Evolutionary conservation across 225 moss, liverwort and hornwort genomes (phyloP).

Genomic region (Marchantia polymorpha): DNA sequence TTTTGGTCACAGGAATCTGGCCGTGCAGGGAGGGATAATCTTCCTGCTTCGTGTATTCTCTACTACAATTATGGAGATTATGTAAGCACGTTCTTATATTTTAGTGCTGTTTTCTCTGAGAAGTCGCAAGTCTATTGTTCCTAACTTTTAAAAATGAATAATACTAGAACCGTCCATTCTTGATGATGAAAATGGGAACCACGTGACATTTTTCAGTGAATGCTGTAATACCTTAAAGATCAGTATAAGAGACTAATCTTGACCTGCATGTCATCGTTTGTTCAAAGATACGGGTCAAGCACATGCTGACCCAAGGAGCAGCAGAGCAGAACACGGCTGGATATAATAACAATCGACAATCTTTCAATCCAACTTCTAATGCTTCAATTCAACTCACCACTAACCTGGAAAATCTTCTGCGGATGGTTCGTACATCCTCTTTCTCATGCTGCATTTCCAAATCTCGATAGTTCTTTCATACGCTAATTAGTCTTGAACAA

Average conservation of each 20-base stretch:
- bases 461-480: background rate
- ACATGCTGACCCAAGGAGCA: slow-evolving; percentile 94
- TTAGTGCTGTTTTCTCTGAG: background rate
- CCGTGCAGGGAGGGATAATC: slow-evolving; percentile 91
- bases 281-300: slow-evolving; percentile 86
- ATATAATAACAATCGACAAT: slow-evolving; percentile 50
- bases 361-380: slow-evolving; percentile 48
- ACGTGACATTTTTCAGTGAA: background rate
- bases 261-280: background rate
- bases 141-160: background rate
- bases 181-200: background rate
- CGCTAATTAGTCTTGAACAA: background rate
- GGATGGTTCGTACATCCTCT: slow-evolving; percentile 56
- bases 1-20: slow-evolving; percentile 75
- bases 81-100: slow-evolving; percentile 45
- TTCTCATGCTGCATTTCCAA: background rate
- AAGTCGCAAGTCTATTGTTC: background rate
- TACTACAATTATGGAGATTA: slow-evolving; percentile 92
- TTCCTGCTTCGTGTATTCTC: slow-evolving; percentile 89
- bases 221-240: background rate
- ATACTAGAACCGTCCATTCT: background rate
- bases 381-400: slow-evolving; percentile 59
- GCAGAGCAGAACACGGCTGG: slow-evolving; percentile 69
- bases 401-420: slow-evolving; percentile 85
- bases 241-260: background rate